Evolutionary conservation across 225 moss, liverwort and hornwort genomes (phyloP).

Genomic region (Climacium dendroides): DNA sequence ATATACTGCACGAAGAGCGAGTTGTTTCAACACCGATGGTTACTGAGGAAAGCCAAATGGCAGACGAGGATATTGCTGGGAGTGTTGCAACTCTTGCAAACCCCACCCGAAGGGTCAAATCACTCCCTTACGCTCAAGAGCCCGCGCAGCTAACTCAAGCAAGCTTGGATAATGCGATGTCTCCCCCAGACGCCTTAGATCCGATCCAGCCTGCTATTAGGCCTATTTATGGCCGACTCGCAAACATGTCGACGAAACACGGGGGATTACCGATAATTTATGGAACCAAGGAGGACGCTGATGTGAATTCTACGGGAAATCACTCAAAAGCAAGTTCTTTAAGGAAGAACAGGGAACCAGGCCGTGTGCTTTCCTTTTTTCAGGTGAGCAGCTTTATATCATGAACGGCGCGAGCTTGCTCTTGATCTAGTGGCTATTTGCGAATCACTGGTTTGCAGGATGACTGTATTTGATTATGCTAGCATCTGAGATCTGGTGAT

Average conservation of each 20-base stretch:
- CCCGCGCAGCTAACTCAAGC: not conserved
- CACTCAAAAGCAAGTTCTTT: not conserved
- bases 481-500: not conserved
- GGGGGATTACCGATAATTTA: too few relatives aligned
- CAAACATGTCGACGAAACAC: too few relatives aligned
- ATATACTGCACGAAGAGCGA: not conserved
- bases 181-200: not conserved
- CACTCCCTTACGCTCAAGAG: not conserved
- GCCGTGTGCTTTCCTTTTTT: accelerated
- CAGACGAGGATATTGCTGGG: not conserved
- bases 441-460: not conserved
- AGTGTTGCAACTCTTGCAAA: not conserved
- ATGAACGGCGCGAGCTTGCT: not conserved
- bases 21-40: not conserved
- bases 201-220: not conserved
- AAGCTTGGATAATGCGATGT: not conserved
- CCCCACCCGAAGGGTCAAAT: not conserved
- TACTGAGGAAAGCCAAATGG: not conserved
- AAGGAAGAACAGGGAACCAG: not conserved
- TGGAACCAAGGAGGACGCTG: not conserved
- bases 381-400: not conserved
- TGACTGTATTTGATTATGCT: not conserved
- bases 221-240: too few relatives aligned
- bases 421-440: not conserved
- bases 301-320: not conserved